A percentile compares a stretch with the other conserved stretches of the same genome.
phyloP scores from a whole-genome alignment of 2,329 filamentous ascomycete genomes.

The Neofusicoccum cordaticola region DNA sequence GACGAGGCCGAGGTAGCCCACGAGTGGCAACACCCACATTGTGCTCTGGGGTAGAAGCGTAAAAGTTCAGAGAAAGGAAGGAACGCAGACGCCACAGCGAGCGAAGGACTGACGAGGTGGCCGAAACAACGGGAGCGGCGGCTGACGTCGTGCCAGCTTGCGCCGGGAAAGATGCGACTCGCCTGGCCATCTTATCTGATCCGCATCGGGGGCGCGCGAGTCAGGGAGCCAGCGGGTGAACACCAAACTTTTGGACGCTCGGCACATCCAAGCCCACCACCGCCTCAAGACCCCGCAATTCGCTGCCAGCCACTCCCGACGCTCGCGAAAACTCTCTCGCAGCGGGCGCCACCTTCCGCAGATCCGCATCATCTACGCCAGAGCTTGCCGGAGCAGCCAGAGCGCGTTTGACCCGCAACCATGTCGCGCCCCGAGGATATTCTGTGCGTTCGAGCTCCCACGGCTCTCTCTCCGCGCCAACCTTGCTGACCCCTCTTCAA shows the following conservation, averaged over 20 bases:
- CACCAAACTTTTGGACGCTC: slow-evolving; percentile 15
- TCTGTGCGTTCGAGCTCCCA: slow-evolving; percentile 57
- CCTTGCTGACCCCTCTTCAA: slow-evolving; percentile 40
- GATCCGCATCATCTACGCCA: too few species aligned
- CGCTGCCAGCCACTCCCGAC: background rate
- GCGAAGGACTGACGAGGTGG: background rate
- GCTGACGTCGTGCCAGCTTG: slow-evolving; percentile 13
- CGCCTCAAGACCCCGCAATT: background rate
- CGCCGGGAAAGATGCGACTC: background rate
- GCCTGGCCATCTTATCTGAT: slow-evolving; percentile 5
- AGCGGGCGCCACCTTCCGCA: background rate
- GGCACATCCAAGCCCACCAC: background rate
- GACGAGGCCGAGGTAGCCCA: slow-evolving; percentile 84
- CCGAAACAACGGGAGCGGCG: slow-evolving; percentile 10
- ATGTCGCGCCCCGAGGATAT: slow-evolving; percentile 98
- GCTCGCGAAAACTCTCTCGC: background rate
- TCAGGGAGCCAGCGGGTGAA: background rate
- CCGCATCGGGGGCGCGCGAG: background rate
- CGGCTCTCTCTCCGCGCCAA: background rate
- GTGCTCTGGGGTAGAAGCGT: slow-evolving; percentile 25
- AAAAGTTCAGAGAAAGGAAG: background rate
- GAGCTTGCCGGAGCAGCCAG: background rate
- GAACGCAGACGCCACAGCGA: background rate
- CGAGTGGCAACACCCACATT: slow-evolving; percentile 94
- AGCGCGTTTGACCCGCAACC: slow-evolving; percentile 8